A percentile compares a stretch with the other conserved stretches of the same genome.
phyloP scores from a whole-genome alignment of 1,284 basidiomycete genomes.

The Boletus hoseneyae region DNA sequence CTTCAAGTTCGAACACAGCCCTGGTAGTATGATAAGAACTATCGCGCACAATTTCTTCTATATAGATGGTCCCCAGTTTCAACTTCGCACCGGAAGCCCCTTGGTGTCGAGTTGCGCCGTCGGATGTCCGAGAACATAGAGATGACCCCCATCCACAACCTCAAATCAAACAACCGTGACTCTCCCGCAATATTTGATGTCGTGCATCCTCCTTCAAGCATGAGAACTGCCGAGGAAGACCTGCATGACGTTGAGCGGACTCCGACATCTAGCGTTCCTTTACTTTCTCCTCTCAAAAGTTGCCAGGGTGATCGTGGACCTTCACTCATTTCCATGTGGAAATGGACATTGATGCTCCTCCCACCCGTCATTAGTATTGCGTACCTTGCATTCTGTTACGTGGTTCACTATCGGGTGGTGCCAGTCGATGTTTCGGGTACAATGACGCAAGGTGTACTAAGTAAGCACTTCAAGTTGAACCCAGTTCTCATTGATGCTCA shows the following conservation, averaged over 20 bases:
- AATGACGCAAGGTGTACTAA: constrained; percentile 3
- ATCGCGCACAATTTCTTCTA: not conserved
- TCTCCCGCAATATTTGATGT: not conserved
- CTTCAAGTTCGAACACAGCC: too few species aligned
- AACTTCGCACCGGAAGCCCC: not conserved
- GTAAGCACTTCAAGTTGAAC: not conserved
- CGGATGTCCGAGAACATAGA: constrained; percentile 1
- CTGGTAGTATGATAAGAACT: too few species aligned
- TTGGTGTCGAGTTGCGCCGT: not conserved
- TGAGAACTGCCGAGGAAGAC: not conserved
- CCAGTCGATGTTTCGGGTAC: constrained; percentile 1
- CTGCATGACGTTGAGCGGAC: not conserved
- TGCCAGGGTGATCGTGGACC: not conserved
- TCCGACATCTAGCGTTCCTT: not conserved
- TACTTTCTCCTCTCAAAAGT: not conserved
- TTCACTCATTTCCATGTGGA: not conserved
- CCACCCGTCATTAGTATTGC: constrained; percentile 2
- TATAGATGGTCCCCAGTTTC: not conserved
- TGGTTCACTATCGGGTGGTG: constrained; percentile 14
- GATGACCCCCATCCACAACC: not conserved
- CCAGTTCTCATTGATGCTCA: not conserved
- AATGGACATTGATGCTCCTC: constrained; percentile 3
- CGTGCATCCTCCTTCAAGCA: not conserved
- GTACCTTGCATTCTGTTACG: constrained; percentile 14
- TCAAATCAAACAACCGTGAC: not conserved